Percentiles rank a stretch among this genome's conserved stretches.
Evolutionary conservation across 1,284 basidiomycete species (phyloP).

Genomic region (Fomitopsis palustris): DNA sequence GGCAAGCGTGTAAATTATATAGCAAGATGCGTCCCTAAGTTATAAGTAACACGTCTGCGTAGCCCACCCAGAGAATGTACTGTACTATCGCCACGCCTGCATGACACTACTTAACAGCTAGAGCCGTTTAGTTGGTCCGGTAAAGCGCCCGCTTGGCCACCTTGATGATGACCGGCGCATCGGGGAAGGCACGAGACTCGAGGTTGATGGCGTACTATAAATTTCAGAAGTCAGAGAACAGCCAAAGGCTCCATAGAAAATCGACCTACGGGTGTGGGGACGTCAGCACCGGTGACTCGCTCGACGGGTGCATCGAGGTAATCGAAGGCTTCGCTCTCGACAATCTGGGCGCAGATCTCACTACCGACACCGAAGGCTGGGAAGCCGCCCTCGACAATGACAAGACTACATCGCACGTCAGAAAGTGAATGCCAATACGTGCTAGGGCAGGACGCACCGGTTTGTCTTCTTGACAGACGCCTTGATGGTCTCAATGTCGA

Average conservation of each 20-base stretch:
- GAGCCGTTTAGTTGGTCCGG: conserved; percentile 62
- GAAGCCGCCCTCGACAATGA: conserved; percentile 98
- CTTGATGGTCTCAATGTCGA: conserved; percentile 97
- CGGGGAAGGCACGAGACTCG: conserved; percentile 89
- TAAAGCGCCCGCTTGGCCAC: conserved; percentile 91
- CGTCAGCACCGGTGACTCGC: conserved; percentile 95
- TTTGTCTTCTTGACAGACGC: conserved; percentile 98
- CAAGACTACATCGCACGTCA: conserved; percentile 47
- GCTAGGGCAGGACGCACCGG: conserved; percentile 45
- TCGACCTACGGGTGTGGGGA: conserved; percentile 87
- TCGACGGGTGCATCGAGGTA: conserved; percentile 98
- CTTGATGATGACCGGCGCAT: conserved; percentile 83
- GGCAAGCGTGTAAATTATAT: conserved; percentile 16
- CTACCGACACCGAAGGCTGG: conserved; percentile 97
- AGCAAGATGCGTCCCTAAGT: conserved; percentile 20
- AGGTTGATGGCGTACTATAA: conserved; percentile 84
- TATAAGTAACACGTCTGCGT: conserved; percentile 23
- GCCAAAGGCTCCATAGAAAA: not conserved
- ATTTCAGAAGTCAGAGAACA: conserved; percentile 7
- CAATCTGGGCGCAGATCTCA: conserved; percentile 95
- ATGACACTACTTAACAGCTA: conserved; percentile 9
- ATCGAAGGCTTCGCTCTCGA: conserved; percentile 95
- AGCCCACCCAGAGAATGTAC: conserved; percentile 13
- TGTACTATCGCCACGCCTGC: conserved; percentile 3
- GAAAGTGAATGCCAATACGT: not conserved